Evolutionary conservation across 2,329 filamentous ascomycete species (phyloP).

Genomic region (Aspergillus unguis): DNA sequence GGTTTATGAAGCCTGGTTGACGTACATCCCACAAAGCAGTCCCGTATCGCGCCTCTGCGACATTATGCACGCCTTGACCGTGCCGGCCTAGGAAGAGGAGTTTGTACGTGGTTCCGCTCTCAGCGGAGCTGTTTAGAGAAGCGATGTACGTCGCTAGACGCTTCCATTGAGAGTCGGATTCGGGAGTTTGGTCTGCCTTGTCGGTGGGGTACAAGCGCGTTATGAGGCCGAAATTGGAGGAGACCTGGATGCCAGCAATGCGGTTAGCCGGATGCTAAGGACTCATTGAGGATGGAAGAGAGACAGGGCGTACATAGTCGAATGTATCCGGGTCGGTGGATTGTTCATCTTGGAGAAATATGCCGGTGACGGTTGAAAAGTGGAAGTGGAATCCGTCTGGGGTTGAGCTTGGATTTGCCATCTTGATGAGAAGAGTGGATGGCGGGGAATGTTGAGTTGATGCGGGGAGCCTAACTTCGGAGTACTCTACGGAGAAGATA

Average conservation of each 20-base stretch:
- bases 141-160: conserved; percentile 49
- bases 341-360: conserved; percentile 52
- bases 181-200: conserved; percentile 21
- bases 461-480: neutral
- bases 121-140: conserved; percentile 42
- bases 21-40: conserved; percentile 58
- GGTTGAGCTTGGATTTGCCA: conserved; percentile 15
- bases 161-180: conserved; percentile 53
- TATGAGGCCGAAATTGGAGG: conserved; percentile 51
- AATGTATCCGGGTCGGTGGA: conserved; percentile 46
- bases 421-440: conserved; percentile 1
- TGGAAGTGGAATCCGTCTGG: conserved; percentile 23
- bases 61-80: conserved; percentile 61
- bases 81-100: conserved; percentile 60
- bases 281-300: neutral
- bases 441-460: neutral
- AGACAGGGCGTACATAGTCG: conserved; percentile 44
- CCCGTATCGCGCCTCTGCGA: conserved; percentile 57
- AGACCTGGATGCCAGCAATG: conserved; percentile 24
- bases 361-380: conserved; percentile 45
- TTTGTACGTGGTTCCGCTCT: conserved; percentile 47
- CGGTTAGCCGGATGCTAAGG: neutral
- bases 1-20: neutral
- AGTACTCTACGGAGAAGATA: neutral
- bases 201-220: conserved; percentile 44